Evolutionary conservation across 352 stramenopile species (phyloP).

Genomic region (Discostella stelligera): DNA sequence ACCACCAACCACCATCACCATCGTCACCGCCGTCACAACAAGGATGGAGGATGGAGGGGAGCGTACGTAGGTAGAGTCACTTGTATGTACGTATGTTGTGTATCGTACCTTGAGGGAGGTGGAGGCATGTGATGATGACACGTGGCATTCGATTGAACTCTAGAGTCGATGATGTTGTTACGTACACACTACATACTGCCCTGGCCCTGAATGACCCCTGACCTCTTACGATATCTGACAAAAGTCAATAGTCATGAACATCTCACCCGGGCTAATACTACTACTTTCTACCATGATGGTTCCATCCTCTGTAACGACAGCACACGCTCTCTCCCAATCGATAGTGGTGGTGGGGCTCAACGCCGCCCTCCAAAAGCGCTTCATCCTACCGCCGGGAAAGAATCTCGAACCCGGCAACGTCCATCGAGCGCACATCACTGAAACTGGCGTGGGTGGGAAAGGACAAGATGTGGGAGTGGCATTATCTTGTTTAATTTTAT

Average conservation of each 20-base stretch:
- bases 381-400: constrained; percentile 55
- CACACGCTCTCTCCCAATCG: constrained; percentile 27
- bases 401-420: constrained; percentile 69
- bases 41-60: no score
- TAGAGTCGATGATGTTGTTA: no score
- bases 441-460: constrained; percentile 75
- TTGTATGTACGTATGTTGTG: no score
- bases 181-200: no score
- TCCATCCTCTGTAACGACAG: neutral
- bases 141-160: no score
- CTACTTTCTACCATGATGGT: neutral
- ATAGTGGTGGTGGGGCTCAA: constrained; percentile 72
- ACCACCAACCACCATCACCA: no score
- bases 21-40: no score
- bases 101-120: no score
- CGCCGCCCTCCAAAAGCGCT: constrained; percentile 76
- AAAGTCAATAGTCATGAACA: neutral
- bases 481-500: constrained; percentile 55
- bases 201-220: no score
- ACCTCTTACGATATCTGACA: no score
- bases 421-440: constrained; percentile 50
- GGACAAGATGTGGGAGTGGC: constrained; percentile 78
- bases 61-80: no score
- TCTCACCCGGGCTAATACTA: neutral
- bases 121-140: no score